Conservation (phyloP, 1,139 yeast genomes). For the Candida sojae region DNA sequence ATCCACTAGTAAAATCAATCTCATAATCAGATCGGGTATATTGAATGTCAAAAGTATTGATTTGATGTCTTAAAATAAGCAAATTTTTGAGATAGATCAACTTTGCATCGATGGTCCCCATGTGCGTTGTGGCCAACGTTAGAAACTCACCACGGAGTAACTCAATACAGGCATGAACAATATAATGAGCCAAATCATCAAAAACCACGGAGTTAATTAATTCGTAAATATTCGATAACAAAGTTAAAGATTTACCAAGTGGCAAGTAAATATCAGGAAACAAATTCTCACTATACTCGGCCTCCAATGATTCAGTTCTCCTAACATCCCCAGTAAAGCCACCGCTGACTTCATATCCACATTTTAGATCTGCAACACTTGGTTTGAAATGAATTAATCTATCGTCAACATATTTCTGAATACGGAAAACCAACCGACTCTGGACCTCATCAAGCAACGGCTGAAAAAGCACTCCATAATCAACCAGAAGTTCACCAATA, state of each 20-base stretch:
- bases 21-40: slow-evolving; percentile 69
- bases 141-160: slow-evolving; percentile 57
- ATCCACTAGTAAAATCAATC: slow-evolving; percentile 75
- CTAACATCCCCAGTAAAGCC: slow-evolving; percentile 5
- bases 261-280: slow-evolving; percentile 71
- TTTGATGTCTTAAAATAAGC: slow-evolving; percentile 66
- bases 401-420: slow-evolving; percentile 70
- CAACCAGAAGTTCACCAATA: slow-evolving; percentile 21
- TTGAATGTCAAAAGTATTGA: slow-evolving; percentile 81
- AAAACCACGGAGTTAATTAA: slow-evolving; percentile 74
- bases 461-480: slow-evolving; percentile 61
- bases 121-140: slow-evolving; percentile 38
- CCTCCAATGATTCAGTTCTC: slow-evolving; percentile 23
- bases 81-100: slow-evolving; percentile 73
- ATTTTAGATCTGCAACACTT: slow-evolving; percentile 62
- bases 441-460: slow-evolving; percentile 80
- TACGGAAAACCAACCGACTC: slow-evolving; percentile 74
- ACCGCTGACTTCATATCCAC: slow-evolving; percentile 45
- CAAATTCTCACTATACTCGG: slow-evolving; percentile 40
- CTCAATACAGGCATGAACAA: slow-evolving; percentile 74
- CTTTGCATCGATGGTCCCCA: slow-evolving; percentile 56
- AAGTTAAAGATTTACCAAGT: slow-evolving; percentile 64
- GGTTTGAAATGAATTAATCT: slow-evolving; percentile 70
- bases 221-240: slow-evolving; percentile 79
- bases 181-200: slow-evolving; percentile 86